Percentiles rank a stretch among this genome's conserved stretches.
Evolutionary conservation across 2,329 filamentous ascomycete genomes (phyloP).

Genomic region (Saccharata proteae): DNA sequence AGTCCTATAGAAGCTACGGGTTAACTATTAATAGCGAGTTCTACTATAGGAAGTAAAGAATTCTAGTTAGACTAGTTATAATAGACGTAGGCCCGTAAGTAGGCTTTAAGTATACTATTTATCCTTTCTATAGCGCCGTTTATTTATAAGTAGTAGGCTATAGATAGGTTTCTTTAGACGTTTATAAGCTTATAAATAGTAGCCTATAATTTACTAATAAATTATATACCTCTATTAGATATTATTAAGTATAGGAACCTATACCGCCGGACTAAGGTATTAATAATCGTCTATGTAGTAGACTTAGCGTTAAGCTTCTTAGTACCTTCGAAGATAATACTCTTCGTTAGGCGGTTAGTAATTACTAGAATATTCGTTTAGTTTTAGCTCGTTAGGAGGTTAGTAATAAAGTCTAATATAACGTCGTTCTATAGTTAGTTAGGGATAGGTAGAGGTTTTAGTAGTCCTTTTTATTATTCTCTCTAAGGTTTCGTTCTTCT

Average conservation of each 20-base stretch:
- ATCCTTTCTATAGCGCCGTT: not conserved
- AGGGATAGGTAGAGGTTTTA: conserved; percentile 1
- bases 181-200: not conserved
- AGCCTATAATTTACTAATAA: not conserved
- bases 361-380: conserved; percentile 3
- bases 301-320: not conserved
- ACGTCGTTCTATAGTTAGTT: not conserved
- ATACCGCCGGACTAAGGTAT: not conserved
- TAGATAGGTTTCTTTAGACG: not conserved
- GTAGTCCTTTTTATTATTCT: not conserved
- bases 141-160: not conserved
- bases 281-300: not conserved
- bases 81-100: too few species aligned
- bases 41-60: too few species aligned
- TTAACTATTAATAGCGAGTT: too few species aligned
- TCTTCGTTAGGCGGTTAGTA: not conserved
- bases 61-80: too few species aligned
- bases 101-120: not conserved
- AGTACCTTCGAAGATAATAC: not conserved
- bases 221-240: not conserved
- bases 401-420: not conserved
- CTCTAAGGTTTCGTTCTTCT: not conserved
- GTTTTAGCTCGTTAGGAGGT: not conserved
- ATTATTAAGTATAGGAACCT: not conserved
- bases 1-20: too few species aligned